A percentile compares a stretch with the other conserved stretches of the same genome.
Conservation (phyloP, 2,329 filamentous ascomycete genomes). For the Pyrenophora tritici-repentis region DNA sequence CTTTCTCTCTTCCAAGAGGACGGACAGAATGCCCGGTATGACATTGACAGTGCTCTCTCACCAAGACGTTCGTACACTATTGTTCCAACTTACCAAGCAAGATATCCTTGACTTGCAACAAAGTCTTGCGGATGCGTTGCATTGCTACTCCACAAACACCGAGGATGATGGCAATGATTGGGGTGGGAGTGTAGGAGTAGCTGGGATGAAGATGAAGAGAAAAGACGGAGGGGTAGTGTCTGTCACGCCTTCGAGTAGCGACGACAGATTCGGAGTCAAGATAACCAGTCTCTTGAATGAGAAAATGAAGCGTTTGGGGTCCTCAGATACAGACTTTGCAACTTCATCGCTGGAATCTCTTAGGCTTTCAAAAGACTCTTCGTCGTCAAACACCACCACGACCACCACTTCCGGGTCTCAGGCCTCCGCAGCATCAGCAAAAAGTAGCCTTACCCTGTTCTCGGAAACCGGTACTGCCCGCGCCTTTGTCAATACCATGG, state of each 20-base stretch:
- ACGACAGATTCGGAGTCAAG: constrained; percentile 66
- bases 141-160: constrained; percentile 67
- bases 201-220: constrained; percentile 64
- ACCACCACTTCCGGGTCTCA: constrained; percentile 23
- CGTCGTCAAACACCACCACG: constrained; percentile 24
- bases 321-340: constrained; percentile 36
- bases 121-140: constrained; percentile 63
- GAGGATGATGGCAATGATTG: constrained; percentile 62
- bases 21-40: constrained; percentile 48
- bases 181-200: constrained; percentile 65
- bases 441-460: constrained; percentile 64
- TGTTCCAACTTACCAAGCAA: constrained; percentile 60
- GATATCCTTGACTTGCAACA: constrained; percentile 63
- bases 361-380: constrained; percentile 31
- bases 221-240: constrained; percentile 66
- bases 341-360: constrained; percentile 40
- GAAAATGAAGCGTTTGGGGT: constrained; percentile 23
- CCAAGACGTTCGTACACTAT: constrained; percentile 59
- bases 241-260: constrained; percentile 69
- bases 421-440: constrained; percentile 49
- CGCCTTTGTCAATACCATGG: constrained; percentile 68
- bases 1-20: not conserved
- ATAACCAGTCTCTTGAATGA: constrained; percentile 61
- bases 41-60: constrained; percentile 65
- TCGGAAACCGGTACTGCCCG: constrained; percentile 62